A percentile compares a stretch with the other conserved stretches of the same genome.
Evolutionary conservation across 257 asterid species (phyloP).

Genomic region (Przewalskia tangutica): DNA sequence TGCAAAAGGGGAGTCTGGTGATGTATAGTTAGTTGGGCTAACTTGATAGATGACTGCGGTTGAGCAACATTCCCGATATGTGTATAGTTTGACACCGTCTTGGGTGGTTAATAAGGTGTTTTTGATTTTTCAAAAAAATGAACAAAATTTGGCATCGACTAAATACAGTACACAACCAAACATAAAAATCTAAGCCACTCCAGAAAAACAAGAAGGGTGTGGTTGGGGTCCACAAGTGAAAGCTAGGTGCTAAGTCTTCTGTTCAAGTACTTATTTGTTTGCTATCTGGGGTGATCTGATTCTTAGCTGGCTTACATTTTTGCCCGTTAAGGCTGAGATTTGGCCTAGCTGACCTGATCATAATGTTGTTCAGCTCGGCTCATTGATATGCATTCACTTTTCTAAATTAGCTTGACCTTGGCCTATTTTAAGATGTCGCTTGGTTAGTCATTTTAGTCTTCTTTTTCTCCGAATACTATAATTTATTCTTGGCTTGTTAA

Average conservation of each 20-base stretch:
- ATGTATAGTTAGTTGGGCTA: neutral
- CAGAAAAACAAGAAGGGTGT: neutral
- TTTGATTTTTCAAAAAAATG: neutral
- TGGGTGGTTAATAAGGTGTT: neutral
- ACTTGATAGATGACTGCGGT: neutral
- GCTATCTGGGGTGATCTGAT: neutral
- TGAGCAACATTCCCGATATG: neutral
- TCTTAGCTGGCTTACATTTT: neutral
- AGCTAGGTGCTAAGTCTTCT: neutral
- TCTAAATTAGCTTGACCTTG: neutral
- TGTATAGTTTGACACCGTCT: neutral
- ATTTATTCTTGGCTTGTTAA: neutral
- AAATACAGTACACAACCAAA: neutral
- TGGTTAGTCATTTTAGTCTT: neutral
- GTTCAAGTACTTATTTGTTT: neutral
- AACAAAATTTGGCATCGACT: neutral
- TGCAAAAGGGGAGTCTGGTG: neutral
- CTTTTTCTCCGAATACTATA: neutral
- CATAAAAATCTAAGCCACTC: neutral
- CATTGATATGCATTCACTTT: neutral
- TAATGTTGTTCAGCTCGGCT: neutral
- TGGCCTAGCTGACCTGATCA: neutral
- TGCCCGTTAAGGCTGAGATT: neutral
- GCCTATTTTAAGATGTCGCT: neutral
- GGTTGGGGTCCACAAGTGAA: neutral